Evolutionary conservation across 1,284 basidiomycete species (phyloP).

Genomic region (Tylopilus sp.): DNA sequence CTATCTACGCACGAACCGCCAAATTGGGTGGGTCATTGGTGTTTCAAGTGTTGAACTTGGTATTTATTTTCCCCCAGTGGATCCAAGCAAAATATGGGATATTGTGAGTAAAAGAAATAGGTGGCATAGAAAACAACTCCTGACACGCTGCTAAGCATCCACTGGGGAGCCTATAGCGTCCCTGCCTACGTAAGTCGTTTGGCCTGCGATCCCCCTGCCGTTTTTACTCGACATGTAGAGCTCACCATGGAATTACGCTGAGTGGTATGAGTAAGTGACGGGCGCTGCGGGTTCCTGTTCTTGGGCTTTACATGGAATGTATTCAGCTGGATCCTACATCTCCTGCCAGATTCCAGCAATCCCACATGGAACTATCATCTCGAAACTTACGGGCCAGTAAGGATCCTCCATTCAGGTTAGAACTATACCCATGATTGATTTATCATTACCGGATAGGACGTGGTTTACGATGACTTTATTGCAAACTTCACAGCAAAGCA

Average conservation of each 20-base stretch:
- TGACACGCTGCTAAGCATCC: constrained; percentile 39
- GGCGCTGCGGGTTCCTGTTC: not conserved
- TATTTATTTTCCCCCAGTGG: constrained; percentile 34
- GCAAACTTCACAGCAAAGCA: constrained; percentile 47
- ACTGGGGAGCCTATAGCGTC: constrained; percentile 57
- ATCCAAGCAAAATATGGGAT: constrained; percentile 54
- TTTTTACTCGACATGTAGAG: constrained; percentile 26
- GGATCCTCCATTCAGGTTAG: constrained; percentile 1
- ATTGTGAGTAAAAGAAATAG: constrained; percentile 40
- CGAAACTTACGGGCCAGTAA: constrained; percentile 46
- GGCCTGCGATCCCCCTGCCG: not conserved
- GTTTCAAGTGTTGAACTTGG: not conserved
- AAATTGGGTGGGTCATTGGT: constrained; percentile 40
- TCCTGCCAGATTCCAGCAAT: constrained; percentile 33
- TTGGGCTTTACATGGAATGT: not conserved
- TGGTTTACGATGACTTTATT: constrained; percentile 59
- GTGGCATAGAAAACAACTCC: not conserved
- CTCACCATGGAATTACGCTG: constrained; percentile 44
- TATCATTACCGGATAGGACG: constrained; percentile 31
- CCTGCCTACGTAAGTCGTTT: constrained; percentile 42
- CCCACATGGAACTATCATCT: constrained; percentile 49
- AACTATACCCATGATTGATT: not conserved
- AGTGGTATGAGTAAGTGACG: constrained; percentile 50
- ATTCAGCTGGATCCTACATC: constrained; percentile 42
- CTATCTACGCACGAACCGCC: constrained; percentile 48